These are phyloP conservation scores for Cryptosporidium meleagridis DNA, from an alignment of 169 alveolate species.

Conservation along the genomic window DNA sequence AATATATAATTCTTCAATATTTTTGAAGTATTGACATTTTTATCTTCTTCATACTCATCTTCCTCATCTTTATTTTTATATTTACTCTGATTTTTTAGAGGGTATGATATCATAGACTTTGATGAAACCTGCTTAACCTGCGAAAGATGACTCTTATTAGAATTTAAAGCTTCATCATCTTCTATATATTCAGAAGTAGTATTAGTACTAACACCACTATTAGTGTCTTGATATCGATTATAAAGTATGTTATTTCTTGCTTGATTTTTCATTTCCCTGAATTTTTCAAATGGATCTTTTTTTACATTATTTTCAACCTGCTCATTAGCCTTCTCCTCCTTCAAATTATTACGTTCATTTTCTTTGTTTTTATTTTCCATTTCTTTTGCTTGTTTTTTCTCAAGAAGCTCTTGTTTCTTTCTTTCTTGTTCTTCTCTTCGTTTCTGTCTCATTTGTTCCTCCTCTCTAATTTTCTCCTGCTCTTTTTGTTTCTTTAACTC, in stretches of 20 bases:
- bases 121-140: conserved; percentile 33
- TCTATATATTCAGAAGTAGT: neutral
- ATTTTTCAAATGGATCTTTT: neutral
- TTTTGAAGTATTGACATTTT: neutral
- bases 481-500: neutral
- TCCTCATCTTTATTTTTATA: neutral
- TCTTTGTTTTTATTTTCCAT: neutral
- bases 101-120: conserved; percentile 21
- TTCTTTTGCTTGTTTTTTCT: neutral
- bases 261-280: neutral
- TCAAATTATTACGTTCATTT: neutral
- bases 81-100: neutral
- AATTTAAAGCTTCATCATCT: neutral
- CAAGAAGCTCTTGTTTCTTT: neutral
- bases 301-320: neutral
- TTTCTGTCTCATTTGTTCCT: neutral
- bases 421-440: neutral
- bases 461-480: neutral
- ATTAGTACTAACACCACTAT: neutral
- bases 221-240: neutral
- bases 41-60: neutral
- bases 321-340: neutral
- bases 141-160: neutral
- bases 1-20: neutral
- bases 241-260: neutral